Evolutionary conservation across 345 rosid species (phyloP).

Genomic region (Acer campestre): DNA sequence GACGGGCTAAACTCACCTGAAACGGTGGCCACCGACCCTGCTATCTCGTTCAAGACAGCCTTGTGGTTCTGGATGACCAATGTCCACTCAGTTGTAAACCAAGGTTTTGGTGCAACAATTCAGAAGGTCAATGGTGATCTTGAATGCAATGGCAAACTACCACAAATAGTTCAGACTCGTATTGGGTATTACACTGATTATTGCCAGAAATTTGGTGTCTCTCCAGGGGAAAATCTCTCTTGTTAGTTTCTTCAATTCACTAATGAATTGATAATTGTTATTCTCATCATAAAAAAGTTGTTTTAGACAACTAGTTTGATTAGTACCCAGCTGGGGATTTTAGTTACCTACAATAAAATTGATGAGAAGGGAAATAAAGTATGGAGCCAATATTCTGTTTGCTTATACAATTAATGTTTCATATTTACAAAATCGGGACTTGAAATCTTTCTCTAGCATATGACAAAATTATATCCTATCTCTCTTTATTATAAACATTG

Average conservation of each 20-base stretch:
- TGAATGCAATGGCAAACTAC: constrained; percentile 43
- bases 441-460: too few relatives aligned
- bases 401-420: too few relatives aligned
- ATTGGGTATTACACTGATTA: constrained; percentile 39
- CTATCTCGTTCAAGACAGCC: constrained; percentile 23
- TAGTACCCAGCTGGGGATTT: neutral
- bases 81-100: constrained; percentile 16
- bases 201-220: constrained; percentile 43
- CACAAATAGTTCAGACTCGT: constrained; percentile 37
- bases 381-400: too few relatives aligned
- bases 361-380: neutral
- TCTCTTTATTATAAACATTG: too few relatives aligned
- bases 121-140: constrained; percentile 43
- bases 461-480: too few relatives aligned
- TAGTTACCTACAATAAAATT: neutral
- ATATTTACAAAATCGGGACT: too few relatives aligned
- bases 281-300: neutral
- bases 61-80: constrained; percentile 30
- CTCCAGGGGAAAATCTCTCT: constrained; percentile 40
- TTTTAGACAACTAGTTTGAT: constrained; percentile 6
- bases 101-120: constrained; percentile 47
- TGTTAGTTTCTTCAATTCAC: constrained; percentile 23
- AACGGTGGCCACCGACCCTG: constrained; percentile 12
- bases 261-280: neutral
- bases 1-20: constrained; percentile 17